Conservation (phyloP, 2,329 filamentous ascomycete genomes). For the Claviceps quebecensis region DNA sequence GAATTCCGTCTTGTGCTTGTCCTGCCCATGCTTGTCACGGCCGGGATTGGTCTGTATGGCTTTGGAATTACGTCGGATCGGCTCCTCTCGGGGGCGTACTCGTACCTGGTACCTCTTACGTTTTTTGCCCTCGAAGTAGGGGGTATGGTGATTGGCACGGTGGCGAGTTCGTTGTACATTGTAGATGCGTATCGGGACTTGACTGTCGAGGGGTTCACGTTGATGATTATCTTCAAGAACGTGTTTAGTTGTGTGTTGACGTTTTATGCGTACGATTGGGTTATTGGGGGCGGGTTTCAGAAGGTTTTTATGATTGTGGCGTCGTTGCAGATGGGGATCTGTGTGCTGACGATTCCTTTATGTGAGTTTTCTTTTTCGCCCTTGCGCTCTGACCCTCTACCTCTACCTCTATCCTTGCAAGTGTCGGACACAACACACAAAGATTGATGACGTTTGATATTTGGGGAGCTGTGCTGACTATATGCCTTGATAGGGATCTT, state of each 20-base stretch:
- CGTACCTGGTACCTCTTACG: slow-evolving; percentile 60
- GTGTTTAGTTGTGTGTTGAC: slow-evolving; percentile 80
- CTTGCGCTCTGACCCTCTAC: not conserved
- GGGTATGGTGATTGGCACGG: slow-evolving; percentile 85
- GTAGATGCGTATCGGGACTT: slow-evolving; percentile 85
- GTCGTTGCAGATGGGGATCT: slow-evolving; percentile 65
- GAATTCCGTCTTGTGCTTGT: slow-evolving; percentile 80
- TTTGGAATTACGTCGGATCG: slow-evolving; percentile 63
- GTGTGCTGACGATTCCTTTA: slow-evolving; percentile 59
- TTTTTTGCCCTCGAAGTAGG: slow-evolving; percentile 77
- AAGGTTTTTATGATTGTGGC: slow-evolving; percentile 54
- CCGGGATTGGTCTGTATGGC: slow-evolving; percentile 66
- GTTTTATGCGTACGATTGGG: slow-evolving; percentile 74
- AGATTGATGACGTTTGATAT: no score
- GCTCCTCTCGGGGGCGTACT: slow-evolving; percentile 39
- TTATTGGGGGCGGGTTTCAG: slow-evolving; percentile 49
- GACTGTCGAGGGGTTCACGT: slow-evolving; percentile 77
- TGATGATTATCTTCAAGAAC: slow-evolving; percentile 88
- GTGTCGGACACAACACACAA: no score
- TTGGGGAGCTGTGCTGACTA: not conserved
- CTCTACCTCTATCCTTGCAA: no score
- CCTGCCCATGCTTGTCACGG: slow-evolving; percentile 65
- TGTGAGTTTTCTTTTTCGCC: slow-evolving; percentile 41
- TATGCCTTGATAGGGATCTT: slow-evolving; percentile 46
- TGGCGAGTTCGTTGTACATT: slow-evolving; percentile 74